Conservation (phyloP, 192 early-diverging fungal species). For the Umbelopsis sp. region DNA sequence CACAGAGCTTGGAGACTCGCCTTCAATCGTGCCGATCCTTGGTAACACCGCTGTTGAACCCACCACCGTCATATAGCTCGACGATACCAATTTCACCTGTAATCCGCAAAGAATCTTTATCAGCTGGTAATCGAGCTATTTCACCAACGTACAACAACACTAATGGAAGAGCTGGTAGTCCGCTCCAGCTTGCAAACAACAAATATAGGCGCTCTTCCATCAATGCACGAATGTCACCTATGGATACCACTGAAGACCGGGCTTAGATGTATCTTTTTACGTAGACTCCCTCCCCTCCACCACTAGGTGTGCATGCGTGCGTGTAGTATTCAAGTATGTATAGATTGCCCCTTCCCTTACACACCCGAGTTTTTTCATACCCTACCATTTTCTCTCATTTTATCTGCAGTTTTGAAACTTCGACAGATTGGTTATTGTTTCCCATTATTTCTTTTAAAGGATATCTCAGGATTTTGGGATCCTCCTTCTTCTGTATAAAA, state of each 20-base stretch:
- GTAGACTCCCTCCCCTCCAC: background rate
- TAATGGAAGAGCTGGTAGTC: slow-evolving; percentile 22
- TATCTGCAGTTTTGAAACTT: background rate
- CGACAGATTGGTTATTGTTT: background rate
- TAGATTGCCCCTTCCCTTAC: background rate
- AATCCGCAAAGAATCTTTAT: slow-evolving; percentile 17
- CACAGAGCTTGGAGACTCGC: slow-evolving; percentile 70
- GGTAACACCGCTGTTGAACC: slow-evolving; percentile 70
- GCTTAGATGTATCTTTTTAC: background rate
- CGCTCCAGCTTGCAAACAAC: slow-evolving; percentile 32
- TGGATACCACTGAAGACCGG: slow-evolving; percentile 6
- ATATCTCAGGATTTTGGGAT: too few relatives aligned
- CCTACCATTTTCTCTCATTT: background rate
- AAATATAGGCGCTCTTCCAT: slow-evolving; percentile 31
- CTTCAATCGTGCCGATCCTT: slow-evolving; percentile 73
- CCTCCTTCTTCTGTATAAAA: background rate
- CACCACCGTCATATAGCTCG: slow-evolving; percentile 47
- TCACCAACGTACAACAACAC: slow-evolving; percentile 22
- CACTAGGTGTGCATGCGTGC: background rate
- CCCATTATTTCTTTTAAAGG: too few relatives aligned
- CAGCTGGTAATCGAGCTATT: slow-evolving; percentile 14
- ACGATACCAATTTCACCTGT: slow-evolving; percentile 20
- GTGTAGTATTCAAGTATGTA: slow-evolving; percentile 18
- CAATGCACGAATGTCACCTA: slow-evolving; percentile 4
- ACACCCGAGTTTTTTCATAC: background rate